phyloP scores from a whole-genome alignment of 768 basidiomycete genomes.

The Boletus rex-veris region DNA sequence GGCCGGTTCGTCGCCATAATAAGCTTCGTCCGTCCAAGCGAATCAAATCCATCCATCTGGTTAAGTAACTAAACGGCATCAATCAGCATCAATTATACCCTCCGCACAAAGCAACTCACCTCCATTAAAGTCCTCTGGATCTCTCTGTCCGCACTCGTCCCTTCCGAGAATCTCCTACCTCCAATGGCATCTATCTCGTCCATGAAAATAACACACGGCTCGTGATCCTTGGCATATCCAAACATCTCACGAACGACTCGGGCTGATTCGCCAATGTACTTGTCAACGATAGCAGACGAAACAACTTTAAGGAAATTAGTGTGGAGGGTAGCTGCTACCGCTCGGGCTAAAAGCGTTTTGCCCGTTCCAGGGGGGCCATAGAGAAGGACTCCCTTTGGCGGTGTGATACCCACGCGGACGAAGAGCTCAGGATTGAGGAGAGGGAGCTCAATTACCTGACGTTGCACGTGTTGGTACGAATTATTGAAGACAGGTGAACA shows the following conservation, averaged over 20 bases:
- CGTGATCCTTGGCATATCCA: conserved; percentile 94
- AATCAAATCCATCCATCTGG: conserved; percentile 99
- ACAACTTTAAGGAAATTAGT: conserved; percentile 99
- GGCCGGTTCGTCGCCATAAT: conserved; percentile 99
- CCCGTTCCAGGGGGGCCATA: conserved; percentile 97
- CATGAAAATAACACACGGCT: conserved; percentile 99
- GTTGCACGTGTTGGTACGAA: neutral
- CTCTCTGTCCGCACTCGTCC: conserved; percentile 96
- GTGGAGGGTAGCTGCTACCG: conserved; percentile 90
- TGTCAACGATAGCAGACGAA: conserved; percentile 95
- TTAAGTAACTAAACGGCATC: conserved; percentile 71
- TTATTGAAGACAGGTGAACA: neutral
- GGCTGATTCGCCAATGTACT: conserved; percentile 98
- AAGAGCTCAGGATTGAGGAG: conserved; percentile 93
- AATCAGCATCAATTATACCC: neutral
- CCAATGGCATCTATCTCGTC: conserved; percentile 98
- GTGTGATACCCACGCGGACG: conserved; percentile 91
- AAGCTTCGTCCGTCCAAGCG: conserved; percentile 89
- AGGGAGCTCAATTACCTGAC: conserved; percentile 91
- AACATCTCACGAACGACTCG: conserved; percentile 98
- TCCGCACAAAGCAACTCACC: conserved; percentile 35
- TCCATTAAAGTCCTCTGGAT: conserved; percentile 99
- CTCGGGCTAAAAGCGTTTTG: conserved; percentile 91
- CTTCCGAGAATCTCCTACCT: conserved; percentile 86
- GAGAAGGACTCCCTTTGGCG: conserved; percentile 93